Base-by-base conservation (phyloP, 192 early-diverging fungal species). In the Backusella tarrabulga region DNA sequence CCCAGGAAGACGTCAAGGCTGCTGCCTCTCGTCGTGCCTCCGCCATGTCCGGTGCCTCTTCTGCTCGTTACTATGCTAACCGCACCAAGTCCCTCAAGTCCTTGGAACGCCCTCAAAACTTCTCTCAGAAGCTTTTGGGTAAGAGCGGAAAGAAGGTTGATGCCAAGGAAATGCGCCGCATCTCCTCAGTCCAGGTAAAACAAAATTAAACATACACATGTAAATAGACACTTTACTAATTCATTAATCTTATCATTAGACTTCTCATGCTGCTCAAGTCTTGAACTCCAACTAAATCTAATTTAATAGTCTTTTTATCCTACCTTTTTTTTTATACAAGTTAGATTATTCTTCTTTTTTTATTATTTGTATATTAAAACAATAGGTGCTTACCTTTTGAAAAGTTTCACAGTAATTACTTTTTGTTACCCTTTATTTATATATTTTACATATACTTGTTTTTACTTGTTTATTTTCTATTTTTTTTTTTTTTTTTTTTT, bases 81-180 rank as follows among this genome's bases (percentile, higher is more conserved):
- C 80, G 80, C 42, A 81, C 80, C 23, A 76, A 76, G 29, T 73
- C 70, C 32, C 75, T 80, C 75, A 80, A 80, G 71, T 76, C 75
- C 29, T 71, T 80, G 52, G 79, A 78, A 34, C 76, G 73, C 7
- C 75, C 77, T 46, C 69, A 76, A 35, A 79, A 79, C 71, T 79
- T 79, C 76, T 70, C 68, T 50, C 75, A 80, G 79, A 75, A 71
- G 35, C 34, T 76, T 15, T 71, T 74, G 85, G 85, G 87, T 54
- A 89, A 88, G 69, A 91, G 91, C 83, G 81, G 84, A 32, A 73
- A 89, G 71, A 72, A 44, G 71, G 78, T 93, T 84, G 89, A 89
- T 77, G 76, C 83, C 63, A 83, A 90, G 77, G 90, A 93, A 83
- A 88, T 93, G 84, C 91, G 90, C 76, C 90, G 91, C 71, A 87